A percentile compares a stretch with the other conserved stretches of the same genome.
Evolutionary conservation across 2,329 filamentous ascomycete genomes (phyloP).

Genomic region (Neonectria coccinea): DNA sequence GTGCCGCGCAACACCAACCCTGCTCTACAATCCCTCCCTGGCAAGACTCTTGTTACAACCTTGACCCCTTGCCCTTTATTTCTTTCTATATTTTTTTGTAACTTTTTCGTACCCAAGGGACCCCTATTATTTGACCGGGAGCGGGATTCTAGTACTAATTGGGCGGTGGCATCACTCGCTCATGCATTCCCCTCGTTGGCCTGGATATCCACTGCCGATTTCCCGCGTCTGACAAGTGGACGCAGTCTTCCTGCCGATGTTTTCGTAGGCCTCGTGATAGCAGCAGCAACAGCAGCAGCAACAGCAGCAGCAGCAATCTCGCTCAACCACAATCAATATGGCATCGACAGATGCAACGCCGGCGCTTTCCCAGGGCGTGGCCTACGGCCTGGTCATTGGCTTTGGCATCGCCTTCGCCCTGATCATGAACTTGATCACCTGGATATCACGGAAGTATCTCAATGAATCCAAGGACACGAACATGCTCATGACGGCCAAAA

Average conservation of each 20-base stretch:
- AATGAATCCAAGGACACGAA: neutral
- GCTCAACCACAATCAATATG: constrained; percentile 1
- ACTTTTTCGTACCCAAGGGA: neutral
- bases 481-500: neutral
- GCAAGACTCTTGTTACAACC: neutral
- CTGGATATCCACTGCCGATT: neutral
- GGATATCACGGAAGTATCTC: neutral
- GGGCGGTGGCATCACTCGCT: neutral
- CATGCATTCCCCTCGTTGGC: neutral
- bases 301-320: neutral
- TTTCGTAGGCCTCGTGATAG: neutral
- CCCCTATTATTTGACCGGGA: neutral
- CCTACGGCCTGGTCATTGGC: constrained; percentile 3
- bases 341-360: constrained; percentile 3
- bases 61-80: neutral
- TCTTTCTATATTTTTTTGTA: neutral
- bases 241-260: neutral
- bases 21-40: constrained; percentile 3
- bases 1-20: neutral
- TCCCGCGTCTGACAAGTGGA: neutral
- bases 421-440: neutral
- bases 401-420: neutral
- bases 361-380: constrained; percentile 3
- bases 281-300: neutral
- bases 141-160: neutral